These are phyloP conservation scores for Ustilago trichophora DNA, from an alignment of 1,284 basidiomycete genomes.

Conservation along the genomic window DNA sequence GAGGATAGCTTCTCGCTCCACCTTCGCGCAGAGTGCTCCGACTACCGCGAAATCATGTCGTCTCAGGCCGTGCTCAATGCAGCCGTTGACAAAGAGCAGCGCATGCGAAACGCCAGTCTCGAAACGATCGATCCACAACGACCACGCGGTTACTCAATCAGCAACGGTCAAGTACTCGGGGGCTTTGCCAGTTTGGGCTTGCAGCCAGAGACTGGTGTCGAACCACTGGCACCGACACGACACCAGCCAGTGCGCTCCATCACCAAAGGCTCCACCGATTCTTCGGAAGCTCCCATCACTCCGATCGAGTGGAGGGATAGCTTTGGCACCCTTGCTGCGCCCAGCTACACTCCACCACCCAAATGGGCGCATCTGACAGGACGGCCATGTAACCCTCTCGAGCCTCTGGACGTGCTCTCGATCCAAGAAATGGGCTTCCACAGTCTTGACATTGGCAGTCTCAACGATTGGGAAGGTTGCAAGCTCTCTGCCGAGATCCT, in stretches of 20 bases:
- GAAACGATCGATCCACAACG: slow-evolving; percentile 1
- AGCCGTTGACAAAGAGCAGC: slow-evolving; percentile 18
- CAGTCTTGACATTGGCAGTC: slow-evolving; percentile 56
- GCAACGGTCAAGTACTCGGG: slow-evolving; percentile 40
- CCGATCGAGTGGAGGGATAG: slow-evolving; percentile 40
- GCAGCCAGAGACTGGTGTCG: slow-evolving; percentile 15
- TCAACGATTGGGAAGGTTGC: slow-evolving; percentile 58
- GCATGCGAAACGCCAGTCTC: slow-evolving; percentile 1
- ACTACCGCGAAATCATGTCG: slow-evolving; percentile 51
- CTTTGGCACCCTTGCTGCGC: slow-evolving; percentile 8
- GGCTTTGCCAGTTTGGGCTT: slow-evolving; percentile 41
- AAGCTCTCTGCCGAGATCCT: slow-evolving; percentile 46
- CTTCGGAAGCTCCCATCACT: slow-evolving; percentile 25
- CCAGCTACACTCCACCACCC: slow-evolving; percentile 1
- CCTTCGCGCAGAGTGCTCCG: slow-evolving; percentile 52
- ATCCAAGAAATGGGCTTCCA: slow-evolving; percentile 61
- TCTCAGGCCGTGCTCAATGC: slow-evolving; percentile 41
- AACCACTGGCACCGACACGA: slow-evolving; percentile 1
- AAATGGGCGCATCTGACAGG: slow-evolving; percentile 31
- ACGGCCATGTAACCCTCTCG: slow-evolving; percentile 42
- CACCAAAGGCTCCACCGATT: slow-evolving; percentile 22
- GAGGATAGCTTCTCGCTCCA: slow-evolving; percentile 58
- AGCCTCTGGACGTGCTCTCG: slow-evolving; percentile 56
- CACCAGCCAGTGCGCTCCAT: slow-evolving; percentile 13
- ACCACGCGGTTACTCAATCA: slow-evolving; percentile 17